Evolutionary conservation across 305 asterid species (phyloP), one percentile per base, ranked within the genome.

Genomic region (Coffea humblotiana): DNA sequence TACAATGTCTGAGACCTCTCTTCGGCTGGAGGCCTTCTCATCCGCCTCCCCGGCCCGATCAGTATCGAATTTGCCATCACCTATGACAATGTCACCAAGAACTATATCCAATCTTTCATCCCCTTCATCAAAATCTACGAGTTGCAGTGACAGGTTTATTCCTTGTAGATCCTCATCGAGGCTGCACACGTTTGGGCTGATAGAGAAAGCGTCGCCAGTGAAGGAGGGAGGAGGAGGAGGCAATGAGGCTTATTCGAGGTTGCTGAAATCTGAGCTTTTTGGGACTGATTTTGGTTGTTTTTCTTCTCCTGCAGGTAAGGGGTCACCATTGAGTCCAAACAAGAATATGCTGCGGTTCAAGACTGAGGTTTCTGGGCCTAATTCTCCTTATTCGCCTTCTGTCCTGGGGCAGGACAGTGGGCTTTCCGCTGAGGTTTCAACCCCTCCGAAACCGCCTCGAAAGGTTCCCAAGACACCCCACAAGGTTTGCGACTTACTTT

Each of bases 161-260:
- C 99, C 99, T 14, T 96, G 99, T 85, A 86, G 99, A 81, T 96
- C 99, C 29, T 94, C 98, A 49, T 96, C 99, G 71, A 88, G 99
- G 91, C 91, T 96, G 61, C 95, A 94, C 79, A 90, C 98, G 6
- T 96, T 96, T 48, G 99, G 98, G 74, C 88, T 96, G n/a, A 84
- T 88, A 54, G 98, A 94, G 82, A 92, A 91, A 90, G 87, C 96
- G 74, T 91, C 97, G 29, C 97, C 93, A 77, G 92, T 83, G 82
- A 92, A 92, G 87, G 98, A 93, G 76, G 97, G 93, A 68, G 90
- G 86, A 68, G 90, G 86, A 58, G 94, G 93, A 68, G 90, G 86
- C 78, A 91, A 84, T 78, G 98, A 95, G 89, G 95, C 93, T 0
- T 96, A 96, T 76, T 82, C 89, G 25, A 93, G 97, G 87, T 88